Percentiles rank a stretch among this genome's conserved stretches.
These are phyloP conservation scores for Auriscalpium microsporum DNA, from an alignment of 768 basidiomycete genomes.

Conservation along the genomic window DNA sequence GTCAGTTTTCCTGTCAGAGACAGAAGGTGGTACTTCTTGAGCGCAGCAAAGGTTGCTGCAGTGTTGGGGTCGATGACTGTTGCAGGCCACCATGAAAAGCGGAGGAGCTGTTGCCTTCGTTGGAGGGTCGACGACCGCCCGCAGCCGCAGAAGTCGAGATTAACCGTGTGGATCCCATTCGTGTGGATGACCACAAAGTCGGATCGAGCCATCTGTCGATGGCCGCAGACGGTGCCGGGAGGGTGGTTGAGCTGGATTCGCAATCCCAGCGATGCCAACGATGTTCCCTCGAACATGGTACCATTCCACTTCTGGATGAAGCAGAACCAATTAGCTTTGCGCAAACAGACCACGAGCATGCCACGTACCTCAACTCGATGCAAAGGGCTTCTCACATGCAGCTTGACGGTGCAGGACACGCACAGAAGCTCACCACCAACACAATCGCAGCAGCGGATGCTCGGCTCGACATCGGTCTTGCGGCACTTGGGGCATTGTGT, in stretches of 20 bases:
- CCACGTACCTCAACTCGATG: not conserved
- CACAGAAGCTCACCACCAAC: not conserved
- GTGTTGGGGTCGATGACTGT: too few species aligned
- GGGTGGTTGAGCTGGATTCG: not conserved
- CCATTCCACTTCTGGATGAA: not conserved
- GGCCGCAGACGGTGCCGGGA: not conserved
- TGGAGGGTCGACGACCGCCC: too few species aligned
- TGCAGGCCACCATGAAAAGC: too few species aligned
- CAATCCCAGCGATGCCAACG: not conserved
- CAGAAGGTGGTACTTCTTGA: too few species aligned
- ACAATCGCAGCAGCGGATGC: not conserved
- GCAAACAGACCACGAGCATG: not conserved
- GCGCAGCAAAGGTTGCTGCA: too few species aligned
- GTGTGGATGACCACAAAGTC: not conserved
- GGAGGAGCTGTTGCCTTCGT: too few species aligned
- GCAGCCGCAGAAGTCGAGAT: too few species aligned
- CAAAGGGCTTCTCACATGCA: not conserved
- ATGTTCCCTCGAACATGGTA: not conserved
- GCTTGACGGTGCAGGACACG: not conserved
- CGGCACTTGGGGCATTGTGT: not conserved
- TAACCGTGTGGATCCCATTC: too few species aligned
- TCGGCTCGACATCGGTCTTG: not conserved
- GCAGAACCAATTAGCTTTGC: not conserved
- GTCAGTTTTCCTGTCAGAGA: not conserved
- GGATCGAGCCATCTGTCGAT: not conserved